Evolutionary conservation across 345 rosid species (phyloP).

Genomic region (Ceriops decandra): DNA sequence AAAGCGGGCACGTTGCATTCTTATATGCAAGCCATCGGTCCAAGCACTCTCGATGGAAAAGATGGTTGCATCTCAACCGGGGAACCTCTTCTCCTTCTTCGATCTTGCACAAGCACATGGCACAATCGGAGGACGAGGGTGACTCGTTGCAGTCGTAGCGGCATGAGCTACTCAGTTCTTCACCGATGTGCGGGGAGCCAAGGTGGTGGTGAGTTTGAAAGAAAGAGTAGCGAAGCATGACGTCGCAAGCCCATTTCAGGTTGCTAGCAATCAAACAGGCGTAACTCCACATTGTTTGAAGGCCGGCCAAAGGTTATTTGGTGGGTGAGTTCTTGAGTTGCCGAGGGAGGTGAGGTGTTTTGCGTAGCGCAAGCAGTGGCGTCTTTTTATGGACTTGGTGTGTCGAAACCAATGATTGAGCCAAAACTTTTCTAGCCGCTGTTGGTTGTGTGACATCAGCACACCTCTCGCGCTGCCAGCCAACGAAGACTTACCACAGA

Average conservation of each 20-base stretch:
- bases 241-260: constrained; percentile 19
- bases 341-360: not conserved
- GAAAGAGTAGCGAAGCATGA: constrained; percentile 10
- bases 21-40: constrained; percentile 12
- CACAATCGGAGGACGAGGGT: not conserved
- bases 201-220: not conserved
- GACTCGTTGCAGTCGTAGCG: not conserved
- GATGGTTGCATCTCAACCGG: constrained; percentile 23
- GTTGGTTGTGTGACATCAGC: no score
- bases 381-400: no score
- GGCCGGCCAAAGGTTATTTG: not conserved
- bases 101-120: constrained; percentile 6
- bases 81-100: constrained; percentile 20
- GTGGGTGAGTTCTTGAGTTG: not conserved
- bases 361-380: not conserved
- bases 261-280: not conserved
- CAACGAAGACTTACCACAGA: no score
- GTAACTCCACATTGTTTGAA: not conserved
- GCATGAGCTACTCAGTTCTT: not conserved
- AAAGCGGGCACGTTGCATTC: constrained; percentile 18
- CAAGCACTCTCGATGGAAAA: constrained; percentile 23
- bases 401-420: no score
- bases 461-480: no score
- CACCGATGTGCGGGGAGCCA: not conserved
- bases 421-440: no score